A percentile compares a stretch with the other conserved stretches of the same genome.
Evolutionary conservation across 83 land plant species (phyloP).

Genomic region (Picea abies): DNA sequence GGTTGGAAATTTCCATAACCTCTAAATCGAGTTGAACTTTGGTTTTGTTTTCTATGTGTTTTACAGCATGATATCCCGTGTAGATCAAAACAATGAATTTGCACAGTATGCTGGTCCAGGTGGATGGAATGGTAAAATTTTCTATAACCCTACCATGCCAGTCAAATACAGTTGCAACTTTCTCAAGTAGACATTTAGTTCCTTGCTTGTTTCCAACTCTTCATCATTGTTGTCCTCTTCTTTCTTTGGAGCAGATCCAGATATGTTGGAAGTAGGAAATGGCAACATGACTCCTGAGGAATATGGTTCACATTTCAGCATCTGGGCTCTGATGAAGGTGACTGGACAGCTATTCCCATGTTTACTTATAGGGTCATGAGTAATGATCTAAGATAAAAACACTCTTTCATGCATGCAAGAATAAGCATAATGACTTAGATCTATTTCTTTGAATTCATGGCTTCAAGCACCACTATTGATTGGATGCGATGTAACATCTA

Average conservation of each 20-base stretch:
- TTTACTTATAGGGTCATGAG: not conserved
- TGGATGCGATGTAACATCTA: slow-evolving; percentile 48
- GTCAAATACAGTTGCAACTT: not conserved
- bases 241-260: slow-evolving; percentile 24
- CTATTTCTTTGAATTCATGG: not conserved
- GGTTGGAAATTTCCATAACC: too few relatives aligned
- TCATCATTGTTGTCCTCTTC: not conserved
- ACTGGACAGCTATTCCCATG: not conserved
- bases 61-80: slow-evolving; percentile 40
- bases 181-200: too few relatives aligned
- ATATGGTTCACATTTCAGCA: slow-evolving; percentile 35
- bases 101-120: not conserved
- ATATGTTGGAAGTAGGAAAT: slow-evolving; percentile 41
- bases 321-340: slow-evolving; percentile 44
- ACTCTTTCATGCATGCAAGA: not conserved
- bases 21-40: not conserved
- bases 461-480: slow-evolving; percentile 59
- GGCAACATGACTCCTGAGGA: slow-evolving; percentile 30
- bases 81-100: not conserved
- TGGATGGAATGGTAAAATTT: slow-evolving; percentile 4
- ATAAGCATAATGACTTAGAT: not conserved
- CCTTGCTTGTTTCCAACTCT: not conserved
- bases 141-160: not conserved
- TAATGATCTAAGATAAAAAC: not conserved
- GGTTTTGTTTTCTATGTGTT: not conserved